Base-by-base conservation (phyloP, 225 moss, liverwort and hornwort genomes). In the Asterella californica region DNA sequence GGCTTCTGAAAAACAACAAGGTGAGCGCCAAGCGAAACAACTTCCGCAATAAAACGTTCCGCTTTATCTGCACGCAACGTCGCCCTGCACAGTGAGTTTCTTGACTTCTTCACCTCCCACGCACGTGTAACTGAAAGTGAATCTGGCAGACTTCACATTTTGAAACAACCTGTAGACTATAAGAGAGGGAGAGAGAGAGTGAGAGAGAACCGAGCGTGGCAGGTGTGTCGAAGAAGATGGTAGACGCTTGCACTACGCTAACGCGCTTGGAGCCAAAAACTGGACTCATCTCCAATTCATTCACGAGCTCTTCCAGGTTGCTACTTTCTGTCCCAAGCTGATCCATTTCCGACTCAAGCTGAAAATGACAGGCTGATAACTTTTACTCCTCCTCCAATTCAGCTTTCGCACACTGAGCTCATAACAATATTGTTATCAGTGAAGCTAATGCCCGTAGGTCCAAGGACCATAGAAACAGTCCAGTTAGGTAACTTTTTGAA, bases 1-100 rank as follows among this genome's bases (percentile, higher is more conserved):
- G n/a, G 94, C 92, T 86, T 94, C 92, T 25, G 92, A 45, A 94
- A 94, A 69, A 91, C 86, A 45, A 90, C 94, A 55, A 94, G 61
- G 60, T 92, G 91, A 47, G 91, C 88, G 19, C 90, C 92, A 75
- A 67, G 83, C 32, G 74, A 69, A 70, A 87, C 84, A 46, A 90
- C 90, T 83, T 94, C 90, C 4, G 79, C 92, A 18, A 92, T 77
- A 25, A 88, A 85, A 69, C 91, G 84, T 85, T 92, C 91, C 37
- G 91, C 90, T 82, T 92, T 91, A 5, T 88, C 92, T n/a, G n/a
- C n/a, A n/a, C n/a, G n/a, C n/a, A n/a, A n/a, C n/a, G n/a, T n/a
- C n/a, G n/a, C n/a, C n/a, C n/a, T n/a, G n/a, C n/a, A n/a, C n/a
- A n/a, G n/a, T n/a, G n/a, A n/a, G n/a, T n/a, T n/a, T n/a, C n/a